These are phyloP conservation scores for Glebionis coronaria DNA, from an alignment of 129 eudicot species.

Conservation along the genomic window DNA sequence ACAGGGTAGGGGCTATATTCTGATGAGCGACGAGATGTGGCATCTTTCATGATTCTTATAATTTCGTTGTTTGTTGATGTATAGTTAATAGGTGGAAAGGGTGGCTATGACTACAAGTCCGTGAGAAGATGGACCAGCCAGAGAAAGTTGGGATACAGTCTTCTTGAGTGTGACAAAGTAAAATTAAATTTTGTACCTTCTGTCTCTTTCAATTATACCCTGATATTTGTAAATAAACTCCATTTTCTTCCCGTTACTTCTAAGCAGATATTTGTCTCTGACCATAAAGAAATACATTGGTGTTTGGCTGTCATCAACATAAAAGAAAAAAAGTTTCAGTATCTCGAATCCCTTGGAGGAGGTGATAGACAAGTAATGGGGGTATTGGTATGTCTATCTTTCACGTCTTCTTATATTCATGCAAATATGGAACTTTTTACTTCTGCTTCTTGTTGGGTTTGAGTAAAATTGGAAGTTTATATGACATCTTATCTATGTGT, in stretches of 20 bases:
- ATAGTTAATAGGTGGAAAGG: conserved; percentile 61
- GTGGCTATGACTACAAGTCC: conserved; percentile 77
- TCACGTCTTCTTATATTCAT: conserved; percentile 6
- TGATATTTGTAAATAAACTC: neutral
- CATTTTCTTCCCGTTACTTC: neutral
- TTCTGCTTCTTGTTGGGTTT: too few species aligned
- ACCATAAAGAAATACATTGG: conserved; percentile 94
- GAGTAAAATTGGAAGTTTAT: neutral
- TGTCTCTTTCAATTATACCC: neutral
- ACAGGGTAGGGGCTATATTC: neutral
- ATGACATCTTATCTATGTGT: conserved; percentile 14
- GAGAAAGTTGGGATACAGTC: conserved; percentile 81
- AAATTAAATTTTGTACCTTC: neutral
- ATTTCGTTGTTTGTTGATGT: conserved; percentile 14
- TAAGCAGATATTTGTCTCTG: conserved; percentile 83
- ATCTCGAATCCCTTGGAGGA: too few species aligned
- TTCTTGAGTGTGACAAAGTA: conserved; percentile 88
- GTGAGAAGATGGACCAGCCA: conserved; percentile 92
- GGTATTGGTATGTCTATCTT: conserved; percentile 55
- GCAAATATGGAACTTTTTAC: neutral
- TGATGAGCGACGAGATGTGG: conserved; percentile 1
- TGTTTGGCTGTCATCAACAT: conserved; percentile 88
- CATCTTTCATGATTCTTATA: too few species aligned
- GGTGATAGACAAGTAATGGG: too few species aligned
- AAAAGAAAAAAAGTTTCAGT: conserved; percentile 83